Percentiles rank a stretch among this genome's conserved stretches.
These are phyloP conservation scores for Aspergillus sp. DNA, from an alignment of 2,329 filamentous ascomycete species.

Conservation along the genomic window DNA sequence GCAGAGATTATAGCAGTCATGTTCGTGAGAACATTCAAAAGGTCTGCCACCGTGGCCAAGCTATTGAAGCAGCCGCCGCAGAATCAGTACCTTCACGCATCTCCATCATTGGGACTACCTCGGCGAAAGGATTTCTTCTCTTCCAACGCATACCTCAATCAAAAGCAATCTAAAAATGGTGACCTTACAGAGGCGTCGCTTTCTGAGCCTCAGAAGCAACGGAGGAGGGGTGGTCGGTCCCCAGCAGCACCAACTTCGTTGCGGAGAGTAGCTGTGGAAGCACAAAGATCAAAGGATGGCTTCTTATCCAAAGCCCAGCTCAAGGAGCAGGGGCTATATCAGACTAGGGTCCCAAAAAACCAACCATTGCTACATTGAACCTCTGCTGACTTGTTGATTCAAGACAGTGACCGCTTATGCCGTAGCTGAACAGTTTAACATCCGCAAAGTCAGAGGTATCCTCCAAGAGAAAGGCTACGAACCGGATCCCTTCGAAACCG, in stretches of 20 bases:
- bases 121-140: slow-evolving; percentile 63
- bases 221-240: slow-evolving; percentile 46
- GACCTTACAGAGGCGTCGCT: slow-evolving; percentile 10
- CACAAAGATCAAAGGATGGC: slow-evolving; percentile 59
- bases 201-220: slow-evolving; percentile 29
- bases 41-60: slow-evolving; percentile 14
- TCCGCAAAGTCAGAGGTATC: slow-evolving; percentile 53
- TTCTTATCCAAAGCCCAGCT: slow-evolving; percentile 45
- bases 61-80: slow-evolving; percentile 25
- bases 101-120: slow-evolving; percentile 28
- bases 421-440: slow-evolving; percentile 63
- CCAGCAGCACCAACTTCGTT: slow-evolving; percentile 67
- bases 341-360: slow-evolving; percentile 29
- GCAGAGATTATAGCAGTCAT: slow-evolving; percentile 10
- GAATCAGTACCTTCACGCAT: slow-evolving; percentile 30
- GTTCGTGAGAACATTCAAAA: slow-evolving; percentile 28
- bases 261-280: slow-evolving; percentile 79
- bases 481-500: slow-evolving; percentile 59
- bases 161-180: slow-evolving; percentile 23
- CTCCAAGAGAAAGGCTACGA: slow-evolving; percentile 56
- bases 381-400: not conserved
- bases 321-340: slow-evolving; percentile 29
- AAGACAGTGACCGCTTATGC: slow-evolving; percentile 60
- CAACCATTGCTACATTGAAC: slow-evolving; percentile 1
- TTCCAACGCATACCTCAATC: slow-evolving; percentile 54